A percentile compares a stretch with the other conserved stretches of the same genome.
Evolutionary conservation across 2,329 filamentous ascomycete genomes (phyloP).

Genomic region (Tolypocladium cylindrosporum): DNA sequence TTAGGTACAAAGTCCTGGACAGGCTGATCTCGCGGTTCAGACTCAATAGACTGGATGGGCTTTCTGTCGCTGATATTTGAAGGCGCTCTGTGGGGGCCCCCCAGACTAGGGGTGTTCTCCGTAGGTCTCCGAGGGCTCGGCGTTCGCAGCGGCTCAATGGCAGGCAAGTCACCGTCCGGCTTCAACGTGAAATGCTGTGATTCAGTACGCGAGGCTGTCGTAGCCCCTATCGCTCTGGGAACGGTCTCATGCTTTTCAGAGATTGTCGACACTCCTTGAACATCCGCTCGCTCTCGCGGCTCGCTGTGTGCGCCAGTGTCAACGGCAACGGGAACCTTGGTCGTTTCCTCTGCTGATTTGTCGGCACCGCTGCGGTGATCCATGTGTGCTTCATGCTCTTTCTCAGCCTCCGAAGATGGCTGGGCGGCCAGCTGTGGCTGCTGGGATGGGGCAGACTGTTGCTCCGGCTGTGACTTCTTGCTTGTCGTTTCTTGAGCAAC

Average conservation of each 20-base stretch:
- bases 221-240: not conserved
- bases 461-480: not conserved
- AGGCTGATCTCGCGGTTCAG: slow-evolving; percentile 10
- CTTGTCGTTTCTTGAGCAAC: not conserved
- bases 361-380: not conserved
- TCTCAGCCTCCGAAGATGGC: not conserved
- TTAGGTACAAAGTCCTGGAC: slow-evolving; percentile 24
- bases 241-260: not conserved
- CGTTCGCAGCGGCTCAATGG: slow-evolving; percentile 22
- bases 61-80: not conserved
- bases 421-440: not conserved
- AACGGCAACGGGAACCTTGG: not conserved
- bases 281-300: not conserved
- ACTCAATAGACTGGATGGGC: slow-evolving; percentile 1
- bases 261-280: not conserved
- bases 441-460: not conserved
- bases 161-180: slow-evolving; percentile 8
- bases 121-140: slow-evolving; percentile 17
- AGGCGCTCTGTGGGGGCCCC: slow-evolving; percentile 8
- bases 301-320: not conserved
- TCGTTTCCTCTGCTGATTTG: not conserved
- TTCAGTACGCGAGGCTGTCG: not conserved
- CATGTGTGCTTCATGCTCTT: not conserved
- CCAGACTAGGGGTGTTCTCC: slow-evolving; percentile 27
- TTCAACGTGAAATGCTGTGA: slow-evolving; percentile 3